These are phyloP conservation scores for Gelatoporia subvermispora DNA, from an alignment of 768 basidiomycete genomes.

Conservation along the genomic window DNA sequence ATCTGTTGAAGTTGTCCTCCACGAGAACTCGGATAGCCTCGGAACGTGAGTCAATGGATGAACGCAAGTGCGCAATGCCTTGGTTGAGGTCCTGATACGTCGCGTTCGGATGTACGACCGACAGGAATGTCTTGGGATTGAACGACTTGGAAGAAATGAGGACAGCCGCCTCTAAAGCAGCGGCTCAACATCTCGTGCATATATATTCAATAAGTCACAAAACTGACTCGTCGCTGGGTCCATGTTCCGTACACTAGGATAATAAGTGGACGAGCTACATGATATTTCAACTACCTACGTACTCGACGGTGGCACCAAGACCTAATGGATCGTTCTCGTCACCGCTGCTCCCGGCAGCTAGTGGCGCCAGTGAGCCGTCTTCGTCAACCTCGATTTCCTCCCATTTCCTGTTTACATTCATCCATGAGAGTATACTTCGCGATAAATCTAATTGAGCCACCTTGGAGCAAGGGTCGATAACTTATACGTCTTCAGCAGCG, in stretches of 20 bases:
- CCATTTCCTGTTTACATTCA: constrained; percentile 58
- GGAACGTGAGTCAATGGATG: constrained; percentile 84
- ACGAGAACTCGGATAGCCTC: constrained; percentile 94
- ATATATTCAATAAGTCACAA: too few relatives aligned
- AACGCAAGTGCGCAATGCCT: constrained; percentile 69
- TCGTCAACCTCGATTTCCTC: constrained; percentile 85
- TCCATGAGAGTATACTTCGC: not conserved
- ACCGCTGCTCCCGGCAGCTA: constrained; percentile 43
- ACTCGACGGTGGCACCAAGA: constrained; percentile 62
- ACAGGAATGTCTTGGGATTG: constrained; percentile 91
- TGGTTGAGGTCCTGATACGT: constrained; percentile 86
- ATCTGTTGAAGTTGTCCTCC: constrained; percentile 96
- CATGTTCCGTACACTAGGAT: constrained; percentile 54
- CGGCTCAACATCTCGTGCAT: too few relatives aligned
- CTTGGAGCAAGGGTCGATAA: constrained; percentile 72
- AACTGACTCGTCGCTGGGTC: constrained; percentile 77
- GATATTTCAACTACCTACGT: constrained; percentile 21
- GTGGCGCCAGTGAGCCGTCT: constrained; percentile 66
- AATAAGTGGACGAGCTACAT: constrained; percentile 6
- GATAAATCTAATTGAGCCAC: constrained; percentile 34
- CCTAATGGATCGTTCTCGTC: constrained; percentile 81
- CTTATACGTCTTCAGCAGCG: constrained; percentile 84
- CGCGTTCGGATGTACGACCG: constrained; percentile 88
- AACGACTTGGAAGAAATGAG: constrained; percentile 91
- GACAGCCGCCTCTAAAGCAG: constrained; percentile 82